phyloP scores from a whole-genome alignment of 1,139 yeast species.

The Magnusiomyces tetraspermus region DNA sequence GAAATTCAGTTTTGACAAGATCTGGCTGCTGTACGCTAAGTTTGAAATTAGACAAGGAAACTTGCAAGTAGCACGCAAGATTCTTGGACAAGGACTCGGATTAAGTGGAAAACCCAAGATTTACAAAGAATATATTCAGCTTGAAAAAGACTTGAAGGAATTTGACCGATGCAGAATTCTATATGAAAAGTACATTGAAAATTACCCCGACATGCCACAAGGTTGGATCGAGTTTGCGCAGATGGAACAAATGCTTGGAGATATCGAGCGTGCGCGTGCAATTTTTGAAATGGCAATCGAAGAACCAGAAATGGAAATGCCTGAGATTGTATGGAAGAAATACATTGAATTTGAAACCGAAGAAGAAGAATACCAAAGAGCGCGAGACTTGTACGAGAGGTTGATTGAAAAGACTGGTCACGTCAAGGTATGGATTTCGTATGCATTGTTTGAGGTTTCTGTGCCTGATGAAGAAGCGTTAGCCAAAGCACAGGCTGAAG shows the following conservation, averaged over 20 bases:
- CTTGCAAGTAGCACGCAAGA: conserved; percentile 49
- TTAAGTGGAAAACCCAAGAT: conserved; percentile 44
- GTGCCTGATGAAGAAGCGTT: conserved; percentile 38
- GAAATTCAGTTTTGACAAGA: conserved; percentile 54
- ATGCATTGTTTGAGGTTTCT: conserved; percentile 63
- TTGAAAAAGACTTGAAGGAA: conserved; percentile 38
- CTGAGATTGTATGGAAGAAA: conserved; percentile 38
- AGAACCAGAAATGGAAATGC: conserved; percentile 30
- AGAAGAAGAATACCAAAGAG: conserved; percentile 46
- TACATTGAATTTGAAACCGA: conserved; percentile 56
- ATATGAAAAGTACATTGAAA: conserved; percentile 59
- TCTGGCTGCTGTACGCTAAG: conserved; percentile 65
- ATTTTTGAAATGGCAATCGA: conserved; percentile 47
- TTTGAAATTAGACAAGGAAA: conserved; percentile 60
- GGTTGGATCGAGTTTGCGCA: conserved; percentile 55
- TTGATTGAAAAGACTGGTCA: conserved; percentile 33
- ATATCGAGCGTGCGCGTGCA: conserved; percentile 54
- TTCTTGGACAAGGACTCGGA: conserved; percentile 69
- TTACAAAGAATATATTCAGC: conserved; percentile 51
- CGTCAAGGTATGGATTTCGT: conserved; percentile 52
- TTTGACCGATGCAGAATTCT: conserved; percentile 63
- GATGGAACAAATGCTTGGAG: conserved; percentile 64
- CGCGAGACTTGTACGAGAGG: conserved; percentile 45
- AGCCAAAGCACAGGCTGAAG: neutral
- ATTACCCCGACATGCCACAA: conserved; percentile 37